A percentile compares a stretch with the other conserved stretches of the same genome.
Conservation (phyloP, 352 stramenopile genomes). For the Vaucheria bursata region DNA sequence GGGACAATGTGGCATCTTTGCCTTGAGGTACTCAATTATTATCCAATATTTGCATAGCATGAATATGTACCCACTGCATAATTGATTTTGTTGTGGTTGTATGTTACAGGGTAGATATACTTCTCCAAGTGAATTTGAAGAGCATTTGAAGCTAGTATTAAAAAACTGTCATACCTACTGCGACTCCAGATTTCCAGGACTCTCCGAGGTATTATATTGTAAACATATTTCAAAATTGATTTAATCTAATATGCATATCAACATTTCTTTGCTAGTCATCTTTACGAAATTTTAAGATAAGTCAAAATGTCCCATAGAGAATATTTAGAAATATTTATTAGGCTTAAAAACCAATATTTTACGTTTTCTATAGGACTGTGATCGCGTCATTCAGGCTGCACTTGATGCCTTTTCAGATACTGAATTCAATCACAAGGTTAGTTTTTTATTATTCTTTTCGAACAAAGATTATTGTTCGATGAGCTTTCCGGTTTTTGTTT, state of each 20-base stretch:
- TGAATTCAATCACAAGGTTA: background rate
- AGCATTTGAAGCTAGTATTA: background rate
- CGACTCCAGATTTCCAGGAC: background rate
- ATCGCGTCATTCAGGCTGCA: background rate
- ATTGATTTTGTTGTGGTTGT: background rate
- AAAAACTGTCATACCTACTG: slow-evolving; percentile 6
- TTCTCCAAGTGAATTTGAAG: background rate
- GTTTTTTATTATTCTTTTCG: too few relatives aligned
- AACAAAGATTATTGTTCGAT: too few relatives aligned
- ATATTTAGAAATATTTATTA: too few relatives aligned
- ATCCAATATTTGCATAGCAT: background rate
- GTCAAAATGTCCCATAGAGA: too few relatives aligned
- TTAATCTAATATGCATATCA: too few relatives aligned
- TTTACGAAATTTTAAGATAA: too few relatives aligned
- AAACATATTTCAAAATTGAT: too few relatives aligned
- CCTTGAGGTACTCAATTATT: background rate
- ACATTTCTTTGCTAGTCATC: too few relatives aligned
- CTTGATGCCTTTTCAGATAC: background rate
- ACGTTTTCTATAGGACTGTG: slow-evolving; percentile 8
- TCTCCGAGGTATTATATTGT: slow-evolving; percentile 7
- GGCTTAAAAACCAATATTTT: too few relatives aligned
- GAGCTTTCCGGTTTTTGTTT: too few relatives aligned
- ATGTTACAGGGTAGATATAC: background rate
- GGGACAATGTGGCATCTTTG: background rate
- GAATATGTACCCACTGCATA: background rate